Percentiles rank a stretch among this genome's conserved stretches.
Conservation (phyloP, 345 rosid species). For the Sonneratia alba region DNA sequence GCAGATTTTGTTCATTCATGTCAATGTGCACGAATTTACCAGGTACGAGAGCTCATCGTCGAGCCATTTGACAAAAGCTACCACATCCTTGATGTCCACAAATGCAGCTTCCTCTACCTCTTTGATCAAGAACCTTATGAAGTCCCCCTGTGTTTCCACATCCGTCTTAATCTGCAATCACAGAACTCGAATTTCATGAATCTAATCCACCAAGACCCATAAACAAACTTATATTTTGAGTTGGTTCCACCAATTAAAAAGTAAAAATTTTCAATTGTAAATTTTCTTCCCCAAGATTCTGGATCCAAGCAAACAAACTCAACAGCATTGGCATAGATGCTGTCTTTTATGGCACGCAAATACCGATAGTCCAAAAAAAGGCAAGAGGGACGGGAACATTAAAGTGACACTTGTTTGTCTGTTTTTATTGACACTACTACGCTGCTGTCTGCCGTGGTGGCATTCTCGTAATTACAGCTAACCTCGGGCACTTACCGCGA, state of each 20-base stretch:
- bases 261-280: too few species aligned
- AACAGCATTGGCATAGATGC: neutral
- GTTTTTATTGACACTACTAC: neutral
- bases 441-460: constrained; percentile 17
- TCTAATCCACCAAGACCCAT: neutral
- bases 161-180: constrained; percentile 77
- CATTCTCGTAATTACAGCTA: constrained; percentile 23
- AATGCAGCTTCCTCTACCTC: constrained; percentile 83
- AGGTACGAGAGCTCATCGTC: constrained; percentile 88
- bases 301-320: neutral
- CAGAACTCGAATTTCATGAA: too few species aligned
- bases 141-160: constrained; percentile 92
- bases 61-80: constrained; percentile 93
- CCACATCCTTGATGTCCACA: constrained; percentile 77
- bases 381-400: too few species aligned
- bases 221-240: too few species aligned
- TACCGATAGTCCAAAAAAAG: too few species aligned
- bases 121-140: constrained; percentile 73
- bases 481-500: constrained; percentile 48
- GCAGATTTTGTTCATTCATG: too few species aligned
- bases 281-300: too few species aligned
- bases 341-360: too few species aligned
- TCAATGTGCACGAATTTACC: constrained; percentile 17
- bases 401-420: too few species aligned
- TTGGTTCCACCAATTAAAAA: too few species aligned